phyloP scores from a whole-genome alignment of 1,139 yeast genomes.

The Hemisphaericaspora xylanilytica region DNA sequence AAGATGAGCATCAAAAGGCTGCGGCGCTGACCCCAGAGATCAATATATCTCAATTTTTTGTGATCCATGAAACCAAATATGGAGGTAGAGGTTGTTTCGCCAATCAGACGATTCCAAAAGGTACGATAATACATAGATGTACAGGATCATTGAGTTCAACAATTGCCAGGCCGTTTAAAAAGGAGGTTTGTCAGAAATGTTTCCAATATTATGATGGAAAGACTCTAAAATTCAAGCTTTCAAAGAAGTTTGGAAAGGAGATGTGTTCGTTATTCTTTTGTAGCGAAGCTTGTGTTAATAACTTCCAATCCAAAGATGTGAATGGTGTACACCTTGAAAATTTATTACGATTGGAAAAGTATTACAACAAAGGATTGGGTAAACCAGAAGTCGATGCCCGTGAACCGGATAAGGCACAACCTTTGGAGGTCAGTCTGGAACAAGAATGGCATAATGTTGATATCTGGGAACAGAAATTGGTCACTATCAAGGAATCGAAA shows the following conservation, averaged over 20 bases:
- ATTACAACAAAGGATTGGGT: slow-evolving; percentile 22
- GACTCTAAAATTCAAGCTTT: slow-evolving; percentile 39
- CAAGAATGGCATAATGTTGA: slow-evolving; percentile 29
- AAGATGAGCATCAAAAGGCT: not conserved
- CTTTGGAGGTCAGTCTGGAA: slow-evolving; percentile 17
- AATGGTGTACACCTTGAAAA: slow-evolving; percentile 21
- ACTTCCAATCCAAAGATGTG: slow-evolving; percentile 29
- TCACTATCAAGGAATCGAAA: slow-evolving; percentile 27
- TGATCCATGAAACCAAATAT: slow-evolving; percentile 41
- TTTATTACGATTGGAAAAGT: slow-evolving; percentile 28
- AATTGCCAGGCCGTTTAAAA: slow-evolving; percentile 53
- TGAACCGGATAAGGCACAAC: slow-evolving; percentile 15
- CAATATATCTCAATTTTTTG: slow-evolving; percentile 30
- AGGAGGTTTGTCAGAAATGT: slow-evolving; percentile 64
- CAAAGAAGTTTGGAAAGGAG: slow-evolving; percentile 53
- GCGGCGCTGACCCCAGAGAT: not conserved
- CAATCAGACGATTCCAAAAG: slow-evolving; percentile 32
- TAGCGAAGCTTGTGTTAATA: slow-evolving; percentile 39
- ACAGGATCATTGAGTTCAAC: slow-evolving; percentile 46
- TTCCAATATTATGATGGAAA: slow-evolving; percentile 50
- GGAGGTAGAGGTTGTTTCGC: slow-evolving; percentile 74
- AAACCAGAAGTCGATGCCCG: slow-evolving; percentile 21
- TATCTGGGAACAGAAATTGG: slow-evolving; percentile 37
- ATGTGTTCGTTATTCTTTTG: slow-evolving; percentile 57
- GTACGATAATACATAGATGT: slow-evolving; percentile 41